A percentile compares a stretch with the other conserved stretches of the same genome.
phyloP scores from a whole-genome alignment of 192 early-diverging fungal genomes.

The Backusella circina region DNA sequence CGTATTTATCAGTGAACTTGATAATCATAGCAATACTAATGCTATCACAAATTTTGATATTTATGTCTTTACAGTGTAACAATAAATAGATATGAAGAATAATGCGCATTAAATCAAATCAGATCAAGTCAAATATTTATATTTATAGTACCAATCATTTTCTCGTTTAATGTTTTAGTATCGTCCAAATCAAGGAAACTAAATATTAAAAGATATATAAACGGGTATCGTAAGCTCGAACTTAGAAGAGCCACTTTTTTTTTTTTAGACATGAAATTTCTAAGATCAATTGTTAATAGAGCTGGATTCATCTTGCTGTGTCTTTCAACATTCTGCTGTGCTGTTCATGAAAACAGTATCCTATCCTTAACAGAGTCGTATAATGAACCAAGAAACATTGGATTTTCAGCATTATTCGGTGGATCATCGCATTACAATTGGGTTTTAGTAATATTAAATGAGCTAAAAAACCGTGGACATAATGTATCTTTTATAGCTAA shows the following conservation, averaged over 20 bases:
- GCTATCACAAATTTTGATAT: background rate
- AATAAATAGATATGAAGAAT: background rate
- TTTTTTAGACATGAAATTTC: background rate
- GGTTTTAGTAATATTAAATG: background rate
- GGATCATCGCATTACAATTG: constrained; percentile 3
- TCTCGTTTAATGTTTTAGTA: background rate
- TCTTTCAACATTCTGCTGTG: background rate
- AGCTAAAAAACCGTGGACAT: background rate
- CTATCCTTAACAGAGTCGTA: background rate
- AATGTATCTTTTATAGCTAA: background rate
- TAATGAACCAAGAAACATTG: background rate
- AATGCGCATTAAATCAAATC: background rate
- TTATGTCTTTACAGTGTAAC: background rate
- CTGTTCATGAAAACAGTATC: background rate
- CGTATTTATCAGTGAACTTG: background rate
- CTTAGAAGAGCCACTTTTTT: background rate
- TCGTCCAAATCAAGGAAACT: background rate
- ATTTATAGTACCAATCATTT: background rate
- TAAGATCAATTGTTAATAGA: background rate
- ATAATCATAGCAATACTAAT: background rate
- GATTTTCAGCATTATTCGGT: background rate
- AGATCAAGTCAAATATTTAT: background rate
- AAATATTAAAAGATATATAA: background rate
- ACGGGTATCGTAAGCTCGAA: background rate
- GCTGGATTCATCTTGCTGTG: background rate